Evolutionary conservation across 176 grass and related monocot species (phyloP), one percentile per base, ranked within the genome.

Genomic region (Pontederia paniculata): DNA sequence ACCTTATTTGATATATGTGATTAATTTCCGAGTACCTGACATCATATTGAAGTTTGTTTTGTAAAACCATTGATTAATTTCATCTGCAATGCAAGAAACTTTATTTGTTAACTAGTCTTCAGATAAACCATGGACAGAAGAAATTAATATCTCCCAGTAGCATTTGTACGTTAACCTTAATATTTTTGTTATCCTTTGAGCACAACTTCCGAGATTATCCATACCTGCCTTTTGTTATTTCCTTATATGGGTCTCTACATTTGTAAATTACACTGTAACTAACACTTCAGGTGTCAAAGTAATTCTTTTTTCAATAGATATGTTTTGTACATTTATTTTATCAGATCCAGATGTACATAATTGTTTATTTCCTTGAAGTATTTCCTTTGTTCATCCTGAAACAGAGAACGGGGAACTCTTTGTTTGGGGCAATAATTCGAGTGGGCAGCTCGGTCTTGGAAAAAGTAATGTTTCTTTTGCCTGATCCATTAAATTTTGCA

Each of bases 381-480:
- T 15, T 41, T 46, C 16, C 17, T 44, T 66, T 58, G 45, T 60
- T 12, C 57, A 14, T 79, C 25, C 59, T 16, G 31, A 51, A 60
- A 67, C 71, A 96, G 90, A 42, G 9, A 68, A 96, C 48, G 85
- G 90, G 16, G 73, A 76, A 55, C 90, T 96, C 69, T 96, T 89
- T 17, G 48, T 76, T 59, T 96, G 90, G 90, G 90, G 90, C 44
- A 80, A 77, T 60, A 96, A 96, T 70, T 96, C 90, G 10, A 83
- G 76, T 76, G 90, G 90, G 51, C 90, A 96, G 72, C 90, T 96
- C 78, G 90, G 90, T 22, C 82, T 96, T 73, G 90, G 90, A 54
- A 96, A 88, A 85, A 78, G 90, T 96, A 96, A 73, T 48, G 47
- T 28, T 23, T 15, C 70, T 14, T 66, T 65, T n/a, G n/a, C n/a